Base-by-base conservation (phyloP, 1,284 basidiomycete species). In the Xerocomus nothofagi region DNA sequence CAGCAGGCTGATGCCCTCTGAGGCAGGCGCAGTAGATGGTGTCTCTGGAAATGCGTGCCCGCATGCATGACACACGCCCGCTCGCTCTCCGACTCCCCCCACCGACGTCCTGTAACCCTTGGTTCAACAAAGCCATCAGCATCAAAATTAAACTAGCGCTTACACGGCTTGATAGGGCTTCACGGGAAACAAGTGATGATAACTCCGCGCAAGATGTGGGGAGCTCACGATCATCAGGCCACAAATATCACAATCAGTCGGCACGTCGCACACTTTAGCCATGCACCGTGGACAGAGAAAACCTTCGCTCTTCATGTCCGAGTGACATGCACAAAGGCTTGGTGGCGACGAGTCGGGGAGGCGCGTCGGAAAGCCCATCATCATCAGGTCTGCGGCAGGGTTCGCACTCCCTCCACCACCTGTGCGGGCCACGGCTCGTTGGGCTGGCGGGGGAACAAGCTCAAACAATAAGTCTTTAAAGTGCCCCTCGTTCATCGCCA, bases 331-430 rank as follows among this genome's bases (percentile, higher is more conserved):
- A 65, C 96, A 99, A 18, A 97, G 77, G 42, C 86, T 86, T 9
- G 88, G 84, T 17, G 88, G 84, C 0, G 91, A 87, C 0, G 88
- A 81, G 56, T 86, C 86, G 0, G 91, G 90, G n/a, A 97, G 74
- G 38, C 93, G 84, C 15, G 88, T 92, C 0, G 93, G 97, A 70
- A 99, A 99, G 4, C 96, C 96, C 94, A 99, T 99, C 77, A 97
- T 88, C 86, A 99, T 95, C 33, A 99, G 74, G 70, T 99, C 94
- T 0, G 91, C 88, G 0, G 84, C 81, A 14, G 83, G 82, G 46
- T 86, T 86, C 11, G 74, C 69, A 14, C 71, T 66, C 18, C 74
- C 76, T 38, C 68, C 67, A 2, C 74, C 77, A 4, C 69, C 73
- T 4, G 77, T 66, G n/a, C 81, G 79, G 4, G 81, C 61, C 6